Evolutionary conservation across 2,329 filamentous ascomycete genomes (phyloP).

Genomic region (Peltaster fructicola): DNA sequence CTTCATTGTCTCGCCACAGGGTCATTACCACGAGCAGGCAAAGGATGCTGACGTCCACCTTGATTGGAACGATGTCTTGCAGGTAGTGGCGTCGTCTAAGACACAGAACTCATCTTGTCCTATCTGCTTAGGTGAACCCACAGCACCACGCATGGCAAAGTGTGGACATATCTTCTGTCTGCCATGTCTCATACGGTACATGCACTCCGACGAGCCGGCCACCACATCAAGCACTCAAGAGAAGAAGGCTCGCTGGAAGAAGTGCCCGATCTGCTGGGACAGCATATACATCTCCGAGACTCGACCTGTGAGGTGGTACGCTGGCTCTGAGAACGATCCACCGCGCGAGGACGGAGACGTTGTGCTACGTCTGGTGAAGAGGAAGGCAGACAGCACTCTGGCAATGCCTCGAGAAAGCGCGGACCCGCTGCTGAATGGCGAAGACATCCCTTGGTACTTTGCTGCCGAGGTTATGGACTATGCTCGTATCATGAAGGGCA

Average conservation of each 20-base stretch:
- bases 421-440: constrained; percentile 48
- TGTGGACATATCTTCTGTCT: constrained; percentile 96
- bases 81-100: constrained; percentile 77
- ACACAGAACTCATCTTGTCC: constrained; percentile 82
- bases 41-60: constrained; percentile 75
- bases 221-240: too few species aligned
- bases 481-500: constrained; percentile 86
- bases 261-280: constrained; percentile 92
- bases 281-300: constrained; percentile 82
- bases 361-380: constrained; percentile 68
- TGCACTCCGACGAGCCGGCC: constrained; percentile 55
- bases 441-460: constrained; percentile 88
- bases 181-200: constrained; percentile 83
- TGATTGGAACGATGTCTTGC: constrained; percentile 79
- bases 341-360: constrained; percentile 78
- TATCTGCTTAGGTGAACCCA: constrained; percentile 83
- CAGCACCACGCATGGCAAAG: constrained; percentile 88
- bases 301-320: constrained; percentile 77
- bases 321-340: constrained; percentile 65
- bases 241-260: constrained; percentile 69
- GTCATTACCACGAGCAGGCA: constrained; percentile 63
- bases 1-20: constrained; percentile 76
- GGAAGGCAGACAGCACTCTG: constrained; percentile 63
- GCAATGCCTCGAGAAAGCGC: constrained; percentile 72
- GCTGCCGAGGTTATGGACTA: constrained; percentile 90